A percentile compares a stretch with the other conserved stretches of the same genome.
Evolutionary conservation across 2,329 filamentous ascomycete genomes (phyloP).

Genomic region (Epicoccum nigrum): DNA sequence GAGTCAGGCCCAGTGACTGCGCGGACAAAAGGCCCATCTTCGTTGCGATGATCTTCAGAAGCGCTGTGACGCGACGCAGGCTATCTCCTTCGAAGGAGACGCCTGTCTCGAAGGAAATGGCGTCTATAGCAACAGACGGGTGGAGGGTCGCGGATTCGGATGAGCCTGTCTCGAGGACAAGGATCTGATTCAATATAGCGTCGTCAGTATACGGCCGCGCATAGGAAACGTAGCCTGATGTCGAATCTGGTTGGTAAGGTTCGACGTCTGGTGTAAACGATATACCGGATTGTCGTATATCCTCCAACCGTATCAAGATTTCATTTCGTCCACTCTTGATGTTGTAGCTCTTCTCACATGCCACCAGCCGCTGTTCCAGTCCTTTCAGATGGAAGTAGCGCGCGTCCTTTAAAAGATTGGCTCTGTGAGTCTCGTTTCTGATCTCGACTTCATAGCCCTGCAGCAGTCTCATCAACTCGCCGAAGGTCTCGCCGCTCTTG

Average conservation of each 20-base stretch:
- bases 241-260: conserved; percentile 17
- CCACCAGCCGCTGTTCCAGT: conserved; percentile 84
- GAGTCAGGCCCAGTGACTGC: conserved; percentile 54
- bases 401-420: conserved; percentile 78
- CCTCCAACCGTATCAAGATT: conserved; percentile 79
- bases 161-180: conserved; percentile 74
- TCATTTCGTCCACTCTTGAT: conserved; percentile 70
- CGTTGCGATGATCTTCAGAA: conserved; percentile 81
- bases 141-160: conserved; percentile 51
- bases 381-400: conserved; percentile 93
- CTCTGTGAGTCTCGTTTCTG: conserved; percentile 76
- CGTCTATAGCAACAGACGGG: no score
- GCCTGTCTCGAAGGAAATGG: no score
- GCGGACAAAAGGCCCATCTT: conserved; percentile 73
- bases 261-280: conserved; percentile 62
- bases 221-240: conserved; percentile 72
- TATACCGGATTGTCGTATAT: conserved; percentile 87
- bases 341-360: conserved; percentile 78
- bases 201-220: conserved; percentile 86
- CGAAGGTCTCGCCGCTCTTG: conserved; percentile 82
- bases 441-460: conserved; percentile 84
- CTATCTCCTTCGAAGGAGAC: conserved; percentile 76
- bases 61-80: conserved; percentile 70
- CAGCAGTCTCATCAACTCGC: conserved; percentile 79
- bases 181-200: conserved; percentile 63